Base-by-base conservation (phyloP, 768 basidiomycete genomes). In the Mycena crocata region DNA sequence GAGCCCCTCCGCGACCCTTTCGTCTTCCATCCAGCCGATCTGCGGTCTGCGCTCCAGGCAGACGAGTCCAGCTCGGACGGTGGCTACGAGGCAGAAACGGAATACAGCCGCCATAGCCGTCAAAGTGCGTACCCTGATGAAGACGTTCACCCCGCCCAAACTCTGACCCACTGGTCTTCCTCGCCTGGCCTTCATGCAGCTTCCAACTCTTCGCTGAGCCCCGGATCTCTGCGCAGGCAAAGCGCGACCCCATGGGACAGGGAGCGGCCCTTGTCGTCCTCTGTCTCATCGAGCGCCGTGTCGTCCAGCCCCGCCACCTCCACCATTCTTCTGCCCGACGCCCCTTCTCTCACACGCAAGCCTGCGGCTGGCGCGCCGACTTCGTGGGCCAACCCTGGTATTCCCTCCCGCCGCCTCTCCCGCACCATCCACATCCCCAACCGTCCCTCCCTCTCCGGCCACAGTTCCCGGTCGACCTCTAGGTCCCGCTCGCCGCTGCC, bases 401-500 rank as follows among this genome's bases (percentile, higher is more conserved):
- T 86, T 62, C 76, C 90, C 63, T 92, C 92, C 58, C 93, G 93
- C 70, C 88, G 94, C n/a, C 84, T 95, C 64, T 95, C 93, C 28
- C 90, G 93, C 68, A 89, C 91, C 3, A 92, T 94, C 62, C 93
- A 94, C 73, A 93, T 94, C 57, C 87, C 90, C 57, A 78, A 84
- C 42, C 87, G 87, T 30, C 85, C 89, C 23, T 82, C 88, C 52
- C 89, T 82, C 58, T 95, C 94, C 59, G 90, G 88, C 32, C 90
- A 92, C 70, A 93, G 91, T 74, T 99, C 97, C 24, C 92, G 97
- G 35, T 98, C 96, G 12, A 95, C 93, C 23, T 98, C 97, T 59
- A 91, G 96, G 49, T 99, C 97, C 7, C 89, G 96, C 44, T 98
- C 98, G 0, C 96, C 96, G 1, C 85, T 98, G 57, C 95, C 95